Conservation (phyloP, 345 rosid species). For the Populus ilicifolia region DNA sequence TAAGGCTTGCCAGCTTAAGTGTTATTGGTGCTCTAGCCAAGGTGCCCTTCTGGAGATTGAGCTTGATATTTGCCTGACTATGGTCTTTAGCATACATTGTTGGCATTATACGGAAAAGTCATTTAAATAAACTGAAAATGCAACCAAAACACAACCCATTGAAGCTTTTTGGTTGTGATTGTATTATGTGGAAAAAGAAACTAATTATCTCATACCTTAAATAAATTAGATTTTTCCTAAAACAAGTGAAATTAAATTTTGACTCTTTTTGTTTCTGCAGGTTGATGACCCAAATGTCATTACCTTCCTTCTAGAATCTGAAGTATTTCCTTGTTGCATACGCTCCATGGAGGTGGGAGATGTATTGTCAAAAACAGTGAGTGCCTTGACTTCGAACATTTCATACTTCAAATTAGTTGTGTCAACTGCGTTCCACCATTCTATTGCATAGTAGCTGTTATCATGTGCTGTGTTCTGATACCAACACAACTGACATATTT, state of each 20-base stretch:
- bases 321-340: slow-evolving; percentile 47
- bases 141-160: not conserved
- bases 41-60: slow-evolving; percentile 26
- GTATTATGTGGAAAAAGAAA: not conserved
- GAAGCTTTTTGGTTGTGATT: not conserved
- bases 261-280: slow-evolving; percentile 26
- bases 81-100: not conserved
- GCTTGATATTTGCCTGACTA: not conserved
- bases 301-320: slow-evolving; percentile 34
- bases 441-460: not conserved
- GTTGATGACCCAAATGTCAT: slow-evolving; percentile 38
- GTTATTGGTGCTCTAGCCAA: slow-evolving; percentile 58
- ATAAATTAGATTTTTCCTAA: not conserved
- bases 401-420: not conserved
- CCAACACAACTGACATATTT: not conserved
- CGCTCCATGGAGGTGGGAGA: slow-evolving; percentile 46
- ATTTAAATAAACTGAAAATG: too few species aligned
- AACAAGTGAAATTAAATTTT: not conserved
- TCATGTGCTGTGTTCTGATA: not conserved
- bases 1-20: slow-evolving; percentile 57
- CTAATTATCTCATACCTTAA: not conserved
- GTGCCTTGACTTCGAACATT: slow-evolving; percentile 13
- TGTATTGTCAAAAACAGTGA: slow-evolving; percentile 47
- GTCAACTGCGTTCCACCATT: not conserved
- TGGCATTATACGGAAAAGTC: not conserved